phyloP scores from a whole-genome alignment of 257 asterid genomes.

The Knoxia roxburghii region DNA sequence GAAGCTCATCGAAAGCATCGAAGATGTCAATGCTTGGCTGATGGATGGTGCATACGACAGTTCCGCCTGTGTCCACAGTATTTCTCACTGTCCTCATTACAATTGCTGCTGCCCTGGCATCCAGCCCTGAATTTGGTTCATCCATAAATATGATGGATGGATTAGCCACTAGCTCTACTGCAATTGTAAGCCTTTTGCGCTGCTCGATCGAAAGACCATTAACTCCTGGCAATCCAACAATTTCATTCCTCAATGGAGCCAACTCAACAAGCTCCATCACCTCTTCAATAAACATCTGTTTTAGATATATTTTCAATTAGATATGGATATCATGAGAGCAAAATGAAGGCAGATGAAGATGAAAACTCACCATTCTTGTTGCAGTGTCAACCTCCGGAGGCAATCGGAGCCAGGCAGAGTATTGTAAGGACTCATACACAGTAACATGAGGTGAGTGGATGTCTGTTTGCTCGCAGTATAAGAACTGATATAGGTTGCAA shows the following conservation, averaged over 20 bases:
- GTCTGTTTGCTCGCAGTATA: conserved; percentile 23
- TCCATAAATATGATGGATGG: too few relatives aligned
- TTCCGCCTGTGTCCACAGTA: too few relatives aligned
- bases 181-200: too few relatives aligned
- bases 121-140: conserved; percentile 21
- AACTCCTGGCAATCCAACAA: conserved; percentile 22
- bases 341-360: background rate
- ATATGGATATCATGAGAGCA: background rate
- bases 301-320: background rate
- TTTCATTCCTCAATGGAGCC: conserved; percentile 11
- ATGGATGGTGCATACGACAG: too few relatives aligned
- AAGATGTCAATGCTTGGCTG: conserved; percentile 24
- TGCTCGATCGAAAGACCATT: conserved; percentile 18
- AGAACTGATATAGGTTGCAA: too few relatives aligned
- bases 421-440: conserved; percentile 13
- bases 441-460: conserved; percentile 23
- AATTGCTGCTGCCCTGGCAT: conserved; percentile 23
- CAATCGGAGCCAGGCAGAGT: conserved; percentile 19
- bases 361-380: conserved; percentile 10
- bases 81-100: conserved; percentile 23
- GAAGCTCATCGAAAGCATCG: conserved; percentile 38
- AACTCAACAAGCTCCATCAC: conserved; percentile 22
- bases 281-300: too few relatives aligned
- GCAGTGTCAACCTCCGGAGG: conserved; percentile 12
- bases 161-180: too few relatives aligned